Evolutionary conservation across 352 stramenopile genomes (phyloP).

Genomic region (Phytophthora sp.): DNA sequence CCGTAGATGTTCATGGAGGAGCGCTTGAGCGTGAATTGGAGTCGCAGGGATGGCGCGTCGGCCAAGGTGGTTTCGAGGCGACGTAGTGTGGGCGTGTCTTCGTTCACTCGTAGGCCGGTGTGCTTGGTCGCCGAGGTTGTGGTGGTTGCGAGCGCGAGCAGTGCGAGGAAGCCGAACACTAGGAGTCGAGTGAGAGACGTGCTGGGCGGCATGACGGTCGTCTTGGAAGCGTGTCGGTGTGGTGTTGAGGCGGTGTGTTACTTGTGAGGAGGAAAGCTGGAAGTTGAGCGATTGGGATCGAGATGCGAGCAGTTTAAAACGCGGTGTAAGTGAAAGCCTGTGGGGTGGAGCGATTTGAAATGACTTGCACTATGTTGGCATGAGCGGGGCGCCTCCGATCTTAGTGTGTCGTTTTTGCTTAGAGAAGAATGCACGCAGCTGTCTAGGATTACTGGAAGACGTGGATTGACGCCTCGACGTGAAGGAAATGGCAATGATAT

Average conservation of each 20-base stretch:
- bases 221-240: too few species aligned
- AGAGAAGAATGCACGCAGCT: too few species aligned
- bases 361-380: too few species aligned
- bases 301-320: too few species aligned
- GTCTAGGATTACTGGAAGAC: too few species aligned
- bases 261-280: slow-evolving; percentile 1
- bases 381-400: too few species aligned
- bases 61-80: slow-evolving; percentile 10
- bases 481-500: neutral
- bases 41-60: slow-evolving; percentile 29
- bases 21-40: slow-evolving; percentile 40
- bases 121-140: neutral
- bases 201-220: neutral
- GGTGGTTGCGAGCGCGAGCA: slow-evolving; percentile 5
- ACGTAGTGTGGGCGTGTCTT: neutral
- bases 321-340: too few species aligned
- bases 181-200: slow-evolving; percentile 5
- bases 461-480: neutral
- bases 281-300: slow-evolving; percentile 15
- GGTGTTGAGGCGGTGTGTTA: neutral
- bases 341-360: too few species aligned
- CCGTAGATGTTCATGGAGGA: slow-evolving; percentile 36
- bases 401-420: too few species aligned
- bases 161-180: neutral
- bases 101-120: neutral